Conservation (phyloP, 805 yeast genomes). For the Pichia insulana region DNA sequence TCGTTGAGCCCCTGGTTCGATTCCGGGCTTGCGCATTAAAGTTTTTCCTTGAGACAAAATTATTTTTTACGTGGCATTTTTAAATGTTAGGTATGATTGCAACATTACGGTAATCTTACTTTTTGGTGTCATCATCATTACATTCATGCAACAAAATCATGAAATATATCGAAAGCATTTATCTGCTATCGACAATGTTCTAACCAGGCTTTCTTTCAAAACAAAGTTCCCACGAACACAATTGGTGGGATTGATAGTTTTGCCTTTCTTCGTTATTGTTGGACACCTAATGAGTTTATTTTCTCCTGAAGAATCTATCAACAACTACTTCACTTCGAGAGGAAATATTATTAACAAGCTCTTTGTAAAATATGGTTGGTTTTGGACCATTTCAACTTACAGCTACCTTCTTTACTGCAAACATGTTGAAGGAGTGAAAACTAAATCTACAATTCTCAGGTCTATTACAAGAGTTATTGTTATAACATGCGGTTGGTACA, state of each 20-base stretch:
- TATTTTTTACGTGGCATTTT: neutral
- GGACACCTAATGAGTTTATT: conserved; percentile 43
- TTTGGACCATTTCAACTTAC: conserved; percentile 62
- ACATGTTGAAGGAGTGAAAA: neutral
- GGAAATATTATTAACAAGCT: conserved; percentile 58
- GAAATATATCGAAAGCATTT: neutral
- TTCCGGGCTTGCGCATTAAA: conserved; percentile 20
- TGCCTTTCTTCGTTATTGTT: conserved; percentile 36
- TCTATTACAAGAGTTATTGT: conserved; percentile 35
- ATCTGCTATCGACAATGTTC: neutral
- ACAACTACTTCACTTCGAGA: conserved; percentile 50
- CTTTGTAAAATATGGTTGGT: conserved; percentile 90
- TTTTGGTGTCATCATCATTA: neutral
- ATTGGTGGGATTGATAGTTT: conserved; percentile 9
- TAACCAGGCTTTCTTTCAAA: neutral
- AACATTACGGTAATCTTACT: neutral
- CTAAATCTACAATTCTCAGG: neutral
- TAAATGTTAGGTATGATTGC: no score
- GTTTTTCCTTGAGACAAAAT: neutral
- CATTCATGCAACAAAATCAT: no score
- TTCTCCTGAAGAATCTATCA: conserved; percentile 38
- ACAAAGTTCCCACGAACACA: conserved; percentile 2
- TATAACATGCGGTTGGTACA: conserved; percentile 72
- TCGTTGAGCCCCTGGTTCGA: conserved; percentile 24
- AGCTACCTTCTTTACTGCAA: conserved; percentile 9